These are phyloP conservation scores for Euphorbia tirucalli DNA, from an alignment of 345 rosid species.

Conservation along the genomic window DNA sequence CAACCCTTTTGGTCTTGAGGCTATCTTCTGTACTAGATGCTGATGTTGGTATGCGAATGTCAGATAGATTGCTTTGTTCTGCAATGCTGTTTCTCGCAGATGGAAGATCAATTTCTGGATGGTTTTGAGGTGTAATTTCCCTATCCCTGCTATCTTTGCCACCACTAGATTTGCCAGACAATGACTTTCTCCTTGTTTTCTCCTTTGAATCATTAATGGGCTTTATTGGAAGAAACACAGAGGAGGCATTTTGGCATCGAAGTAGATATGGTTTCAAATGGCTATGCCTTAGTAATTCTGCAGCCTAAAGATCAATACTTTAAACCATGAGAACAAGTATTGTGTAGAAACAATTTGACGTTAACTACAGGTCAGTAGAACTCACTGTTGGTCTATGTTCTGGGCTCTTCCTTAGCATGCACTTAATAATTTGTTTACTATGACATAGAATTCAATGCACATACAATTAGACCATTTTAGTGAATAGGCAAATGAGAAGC, in stretches of 20 bases:
- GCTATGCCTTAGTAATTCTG: slow-evolving; percentile 84
- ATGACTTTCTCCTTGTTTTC: slow-evolving; percentile 55
- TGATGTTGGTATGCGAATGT: slow-evolving; percentile 40
- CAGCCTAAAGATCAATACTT: slow-evolving; percentile 53
- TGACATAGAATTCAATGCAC: slow-evolving; percentile 13
- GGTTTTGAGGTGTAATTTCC: slow-evolving; percentile 35
- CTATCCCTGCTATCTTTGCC: slow-evolving; percentile 40
- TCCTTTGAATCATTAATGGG: slow-evolving; percentile 55
- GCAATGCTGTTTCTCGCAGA: slow-evolving; percentile 34
- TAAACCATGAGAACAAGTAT: slow-evolving; percentile 17
- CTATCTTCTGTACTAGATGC: slow-evolving; percentile 56
- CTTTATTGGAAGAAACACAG: slow-evolving; percentile 76
- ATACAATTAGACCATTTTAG: slow-evolving; percentile 6
- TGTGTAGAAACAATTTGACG: slow-evolving; percentile 9
- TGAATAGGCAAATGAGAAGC: not conserved
- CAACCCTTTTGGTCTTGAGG: slow-evolving; percentile 68
- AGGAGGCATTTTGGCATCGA: slow-evolving; percentile 58
- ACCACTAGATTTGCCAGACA: slow-evolving; percentile 41
- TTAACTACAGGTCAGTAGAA: slow-evolving; percentile 20
- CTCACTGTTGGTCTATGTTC: slow-evolving; percentile 80
- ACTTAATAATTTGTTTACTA: slow-evolving; percentile 94
- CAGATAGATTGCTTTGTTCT: slow-evolving; percentile 36
- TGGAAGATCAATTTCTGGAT: slow-evolving; percentile 37
- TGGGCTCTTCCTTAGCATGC: slow-evolving; percentile 81
- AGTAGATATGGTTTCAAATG: slow-evolving; percentile 77